Percentiles rank a stretch among this genome's conserved stretches.
These are phyloP conservation scores for Cytospora paraplurivora DNA, from an alignment of 2,329 filamentous ascomycete genomes.

Conservation along the genomic window DNA sequence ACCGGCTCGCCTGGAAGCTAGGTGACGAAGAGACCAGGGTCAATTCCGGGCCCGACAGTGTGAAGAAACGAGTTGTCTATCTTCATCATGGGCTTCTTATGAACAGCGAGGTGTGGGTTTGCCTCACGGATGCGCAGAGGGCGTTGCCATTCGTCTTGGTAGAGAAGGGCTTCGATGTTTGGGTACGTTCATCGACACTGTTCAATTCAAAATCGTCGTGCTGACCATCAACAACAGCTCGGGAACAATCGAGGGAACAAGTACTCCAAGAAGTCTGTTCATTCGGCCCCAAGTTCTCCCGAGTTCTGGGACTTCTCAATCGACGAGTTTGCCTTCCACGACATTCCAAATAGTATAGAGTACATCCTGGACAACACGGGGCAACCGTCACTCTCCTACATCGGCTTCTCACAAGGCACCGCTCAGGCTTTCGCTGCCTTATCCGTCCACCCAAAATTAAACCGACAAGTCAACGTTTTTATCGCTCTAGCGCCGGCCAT, in stretches of 20 bases:
- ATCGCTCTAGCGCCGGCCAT: conserved; percentile 95
- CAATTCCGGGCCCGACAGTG: conserved; percentile 68
- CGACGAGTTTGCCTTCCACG: conserved; percentile 96
- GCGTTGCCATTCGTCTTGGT: conserved; percentile 88
- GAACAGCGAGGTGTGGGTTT: conserved; percentile 99
- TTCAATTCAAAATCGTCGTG: conserved; percentile 31
- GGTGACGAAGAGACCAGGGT: conserved; percentile 80
- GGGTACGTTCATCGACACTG: conserved; percentile 57
- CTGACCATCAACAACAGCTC: conserved; percentile 55
- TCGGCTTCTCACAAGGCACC: conserved; percentile 96
- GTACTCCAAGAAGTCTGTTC: conserved; percentile 93
- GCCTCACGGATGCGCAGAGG: conserved; percentile 80
- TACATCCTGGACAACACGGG: conserved; percentile 86
- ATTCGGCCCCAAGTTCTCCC: conserved; percentile 70
- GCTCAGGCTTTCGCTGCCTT: conserved; percentile 94
- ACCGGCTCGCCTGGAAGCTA: conserved; percentile 79
- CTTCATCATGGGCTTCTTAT: conserved; percentile 95
- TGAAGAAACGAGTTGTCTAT: conserved; percentile 86
- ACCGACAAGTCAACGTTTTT: conserved; percentile 92
- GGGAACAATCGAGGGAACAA: conserved; percentile 99
- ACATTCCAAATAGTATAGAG: conserved; percentile 91
- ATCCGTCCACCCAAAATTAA: conserved; percentile 88
- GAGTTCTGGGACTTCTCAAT: conserved; percentile 98
- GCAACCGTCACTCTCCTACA: conserved; percentile 85
- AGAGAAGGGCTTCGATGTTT: conserved; percentile 92